Base-by-base conservation (phyloP, 2,329 filamentous ascomycete genomes). In the Zymoseptoria pseudotritici region DNA sequence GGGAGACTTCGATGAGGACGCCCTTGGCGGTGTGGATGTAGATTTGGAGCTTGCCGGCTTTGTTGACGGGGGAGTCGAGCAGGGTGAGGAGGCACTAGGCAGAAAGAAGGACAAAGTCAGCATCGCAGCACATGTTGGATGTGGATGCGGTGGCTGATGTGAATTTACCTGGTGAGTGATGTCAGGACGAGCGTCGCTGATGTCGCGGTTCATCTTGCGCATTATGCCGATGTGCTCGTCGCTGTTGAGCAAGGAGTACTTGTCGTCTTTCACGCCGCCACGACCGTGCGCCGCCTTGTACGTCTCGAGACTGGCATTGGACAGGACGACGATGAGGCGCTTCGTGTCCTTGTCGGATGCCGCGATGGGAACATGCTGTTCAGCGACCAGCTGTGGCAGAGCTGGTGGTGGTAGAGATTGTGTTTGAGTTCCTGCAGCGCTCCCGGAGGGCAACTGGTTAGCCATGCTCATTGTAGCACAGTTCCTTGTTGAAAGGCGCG, bases 181-280 rank as follows among this genome's bases (percentile, higher is more conserved):
- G 77, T 99, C 94, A 52, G 94, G 94, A 68, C 94, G 86, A 62
- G 94, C 94, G 77, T 99, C 94, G 75, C 92, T 97, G 67, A 99
- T 97, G 74, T 99, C 94, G 69, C 94, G 85, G 75, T 96, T 96
- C 93, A 97, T 97, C 82, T 97, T 99, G 72, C 94, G 88, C 91
- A 99, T 96, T 66, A 97, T 89, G 64, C 94, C 94, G 68, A 99
- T 99, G 75, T 99, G 94, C 78, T 99, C 94, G 73, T 99, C 94
- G 77, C 92, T 97, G 82, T 99, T 99, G 71, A 99, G 86, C 56
- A 99, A 82, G 63, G 93, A 96, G 78, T 96, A 99, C 77, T 97
- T 97, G 74, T 71, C 66, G 70, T 97, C 92, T 56, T 89, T 85
- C 60, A 82, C 79, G 74, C 85, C 76, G 78, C 86, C 78, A 73